Base-by-base conservation (phyloP, 192 early-diverging fungal genomes). In the Obelidium mucronatum region DNA sequence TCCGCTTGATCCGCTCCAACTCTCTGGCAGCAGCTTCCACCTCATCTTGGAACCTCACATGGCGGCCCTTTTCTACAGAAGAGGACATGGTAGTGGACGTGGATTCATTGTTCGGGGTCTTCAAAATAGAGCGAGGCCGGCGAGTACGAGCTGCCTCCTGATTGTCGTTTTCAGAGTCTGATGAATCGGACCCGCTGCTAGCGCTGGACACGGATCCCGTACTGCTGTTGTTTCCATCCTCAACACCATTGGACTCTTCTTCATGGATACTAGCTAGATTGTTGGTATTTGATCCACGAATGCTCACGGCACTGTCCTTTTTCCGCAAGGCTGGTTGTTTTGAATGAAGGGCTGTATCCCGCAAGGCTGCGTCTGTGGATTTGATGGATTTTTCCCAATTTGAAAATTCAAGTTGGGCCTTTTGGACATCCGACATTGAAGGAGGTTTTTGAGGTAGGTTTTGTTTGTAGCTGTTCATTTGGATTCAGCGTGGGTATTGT, bases 251-350 rank as follows among this genome's bases (percentile, higher is more conserved):
- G 33, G 13, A 15, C 51, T 15, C 13, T n/a, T n/a, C 13, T 52
- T 52, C n/a, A n/a, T n/a, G n/a, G n/a, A n/a, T n/a, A n/a, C n/a
- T n/a, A n/a, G n/a, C n/a, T n/a, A n/a, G n/a, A n/a, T n/a, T n/a
- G n/a, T n/a, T n/a, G n/a, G n/a, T n/a, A n/a, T n/a, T n/a, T n/a
- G 62, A 64, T 64, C 69, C 69, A 24, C 69, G 69, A 6, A 72
- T 30, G 33, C 52, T 34, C 17, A 72, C 36, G 52, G 53, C 69
- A 36, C 55, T 72, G 54, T 72, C 66, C 54, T 42, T 40, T 28
- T 59, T 72, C 3, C 28, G 55, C 36, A 28, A 6, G 31, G 15
- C 24, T 48, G 22, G 22, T 53, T 22, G 44, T 31, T 8, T 11
- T 31, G n/a, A n/a, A n/a, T n/a, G n/a, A n/a, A n/a, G n/a, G 8